These are phyloP conservation scores for Exophiala oligosperma DNA, from an alignment of 2,329 filamentous ascomycete species.

Conservation along the genomic window DNA sequence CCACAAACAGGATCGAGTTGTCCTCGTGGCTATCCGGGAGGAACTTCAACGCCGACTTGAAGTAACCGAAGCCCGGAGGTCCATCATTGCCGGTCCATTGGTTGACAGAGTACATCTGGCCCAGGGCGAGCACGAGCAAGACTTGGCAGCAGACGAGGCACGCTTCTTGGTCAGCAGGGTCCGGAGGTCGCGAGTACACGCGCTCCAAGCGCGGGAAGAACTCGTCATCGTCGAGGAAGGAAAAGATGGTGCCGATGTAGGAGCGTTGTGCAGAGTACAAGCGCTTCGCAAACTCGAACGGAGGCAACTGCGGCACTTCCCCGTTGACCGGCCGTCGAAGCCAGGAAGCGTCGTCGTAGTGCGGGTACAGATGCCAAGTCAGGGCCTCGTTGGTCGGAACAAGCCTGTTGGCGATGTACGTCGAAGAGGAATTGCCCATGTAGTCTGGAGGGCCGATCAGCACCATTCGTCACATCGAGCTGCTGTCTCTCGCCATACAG, in stretches of 20 bases:
- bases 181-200: slow-evolving; percentile 45
- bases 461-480: background rate
- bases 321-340: slow-evolving; percentile 30
- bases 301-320: slow-evolving; percentile 45
- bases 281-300: slow-evolving; percentile 51
- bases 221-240: slow-evolving; percentile 48
- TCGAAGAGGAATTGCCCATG: slow-evolving; percentile 35
- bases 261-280: slow-evolving; percentile 54
- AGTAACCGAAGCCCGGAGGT: slow-evolving; percentile 57
- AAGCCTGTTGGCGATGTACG: slow-evolving; percentile 35
- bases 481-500: slow-evolving; percentile 7
- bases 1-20: slow-evolving; percentile 54
- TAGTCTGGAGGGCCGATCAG: slow-evolving; percentile 24
- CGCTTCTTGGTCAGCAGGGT: slow-evolving; percentile 45
- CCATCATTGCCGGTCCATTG: slow-evolving; percentile 54
- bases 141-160: slow-evolving; percentile 54
- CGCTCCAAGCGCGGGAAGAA: slow-evolving; percentile 48
- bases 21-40: slow-evolving; percentile 58
- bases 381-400: slow-evolving; percentile 31
- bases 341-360: slow-evolving; percentile 36
- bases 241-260: slow-evolving; percentile 60
- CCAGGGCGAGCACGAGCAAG: slow-evolving; percentile 54
- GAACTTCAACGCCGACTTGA: slow-evolving; percentile 51
- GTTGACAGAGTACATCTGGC: slow-evolving; percentile 58
- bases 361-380: slow-evolving; percentile 37